phyloP scores from a whole-genome alignment of 169 alveolate species.

The Plasmodium knowlesi region DNA sequence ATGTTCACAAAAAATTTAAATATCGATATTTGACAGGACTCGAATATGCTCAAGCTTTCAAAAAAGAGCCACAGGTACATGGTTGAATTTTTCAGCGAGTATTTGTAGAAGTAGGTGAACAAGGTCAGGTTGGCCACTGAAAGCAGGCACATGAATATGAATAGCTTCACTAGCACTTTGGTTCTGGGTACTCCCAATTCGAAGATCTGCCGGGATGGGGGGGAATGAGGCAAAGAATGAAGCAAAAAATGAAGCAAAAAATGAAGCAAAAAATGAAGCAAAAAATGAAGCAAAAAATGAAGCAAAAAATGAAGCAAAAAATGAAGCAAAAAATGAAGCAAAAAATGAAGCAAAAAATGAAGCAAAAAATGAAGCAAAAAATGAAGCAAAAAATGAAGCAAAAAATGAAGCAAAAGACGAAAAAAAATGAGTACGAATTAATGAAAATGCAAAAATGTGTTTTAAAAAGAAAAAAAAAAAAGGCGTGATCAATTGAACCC shows the following conservation, averaged over 20 bases:
- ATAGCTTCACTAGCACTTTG: slow-evolving; percentile 74
- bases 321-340: background rate
- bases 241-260: background rate
- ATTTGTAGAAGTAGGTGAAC: slow-evolving; percentile 77
- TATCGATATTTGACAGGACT: slow-evolving; percentile 76
- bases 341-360: background rate
- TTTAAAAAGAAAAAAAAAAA: no score
- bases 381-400: background rate
- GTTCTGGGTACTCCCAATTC: slow-evolving; percentile 87
- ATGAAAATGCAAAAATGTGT: background rate
- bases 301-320: background rate
- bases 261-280: background rate
- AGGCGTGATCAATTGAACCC: no score
- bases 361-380: background rate
- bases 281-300: background rate
- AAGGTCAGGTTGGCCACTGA: slow-evolving; percentile 79
- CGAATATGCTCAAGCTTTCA: slow-evolving; percentile 80
- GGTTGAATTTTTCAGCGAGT: slow-evolving; percentile 82
- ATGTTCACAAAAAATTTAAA: slow-evolving; percentile 75
- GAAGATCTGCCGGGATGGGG: slow-evolving; percentile 83
- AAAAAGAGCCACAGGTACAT: slow-evolving; percentile 89
- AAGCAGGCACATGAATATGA: slow-evolving; percentile 78
- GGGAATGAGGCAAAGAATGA: background rate
- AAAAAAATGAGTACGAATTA: no score
- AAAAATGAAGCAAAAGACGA: background rate